phyloP scores from a whole-genome alignment of 2,329 filamentous ascomycete species.

The Penicillium concentricum region DNA sequence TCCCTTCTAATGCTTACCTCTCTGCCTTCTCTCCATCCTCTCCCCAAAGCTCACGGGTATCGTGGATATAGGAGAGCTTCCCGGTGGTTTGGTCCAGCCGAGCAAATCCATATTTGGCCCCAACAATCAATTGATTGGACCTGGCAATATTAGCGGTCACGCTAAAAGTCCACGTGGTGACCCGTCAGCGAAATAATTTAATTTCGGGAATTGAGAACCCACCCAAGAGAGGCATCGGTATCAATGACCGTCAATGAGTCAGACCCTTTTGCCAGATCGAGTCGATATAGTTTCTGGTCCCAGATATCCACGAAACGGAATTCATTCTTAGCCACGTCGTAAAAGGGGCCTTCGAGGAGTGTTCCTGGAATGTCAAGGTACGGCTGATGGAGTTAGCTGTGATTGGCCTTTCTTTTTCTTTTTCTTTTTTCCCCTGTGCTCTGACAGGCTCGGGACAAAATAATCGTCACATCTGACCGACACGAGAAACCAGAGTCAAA shows the following conservation, averaged over 20 bases:
- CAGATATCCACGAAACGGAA: conserved; percentile 66
- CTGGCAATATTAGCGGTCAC: conserved; percentile 77
- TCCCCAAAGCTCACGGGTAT: conserved; percentile 51
- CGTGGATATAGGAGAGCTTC: conserved; percentile 56
- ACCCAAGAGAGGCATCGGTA: conserved; percentile 59
- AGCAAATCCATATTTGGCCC: conserved; percentile 79
- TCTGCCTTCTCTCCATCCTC: conserved; percentile 50
- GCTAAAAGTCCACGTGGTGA: conserved; percentile 32
- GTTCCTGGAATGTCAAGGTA: conserved; percentile 40
- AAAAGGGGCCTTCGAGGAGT: conserved; percentile 43
- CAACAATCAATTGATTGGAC: conserved; percentile 66
- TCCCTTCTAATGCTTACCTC: conserved; percentile 35
- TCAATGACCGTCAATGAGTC: conserved; percentile 57
- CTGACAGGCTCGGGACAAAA: conserved; percentile 1
- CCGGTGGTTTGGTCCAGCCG: conserved; percentile 65
- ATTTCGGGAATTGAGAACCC: conserved; percentile 14
- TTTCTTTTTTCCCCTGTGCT: neutral
- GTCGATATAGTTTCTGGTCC: conserved; percentile 68
- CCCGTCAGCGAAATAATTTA: conserved; percentile 30
- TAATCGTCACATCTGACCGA: conserved; percentile 16
- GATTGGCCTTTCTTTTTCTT: conserved; percentile 12
- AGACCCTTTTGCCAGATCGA: conserved; percentile 64
- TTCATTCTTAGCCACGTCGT: conserved; percentile 40
- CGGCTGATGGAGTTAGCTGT: conserved; percentile 30
- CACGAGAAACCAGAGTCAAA: conserved; percentile 7